Evolutionary conservation across 1,284 basidiomycete species (phyloP).

Genomic region (Ceratobasidium sp.): DNA sequence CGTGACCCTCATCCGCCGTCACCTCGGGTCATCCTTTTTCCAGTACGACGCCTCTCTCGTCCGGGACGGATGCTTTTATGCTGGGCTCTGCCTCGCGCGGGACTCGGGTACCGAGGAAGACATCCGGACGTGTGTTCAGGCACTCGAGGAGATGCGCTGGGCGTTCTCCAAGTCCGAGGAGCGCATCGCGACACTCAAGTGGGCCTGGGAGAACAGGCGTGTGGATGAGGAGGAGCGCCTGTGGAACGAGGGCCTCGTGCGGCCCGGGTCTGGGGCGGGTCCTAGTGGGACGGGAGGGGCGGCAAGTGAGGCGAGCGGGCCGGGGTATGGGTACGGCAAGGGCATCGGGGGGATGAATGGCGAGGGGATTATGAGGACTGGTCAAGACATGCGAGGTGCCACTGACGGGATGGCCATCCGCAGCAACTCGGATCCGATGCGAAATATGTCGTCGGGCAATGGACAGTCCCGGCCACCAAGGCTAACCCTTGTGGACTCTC

Average conservation of each 20-base stretch:
- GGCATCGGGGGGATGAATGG: slow-evolving; percentile 7
- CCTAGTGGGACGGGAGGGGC: neutral
- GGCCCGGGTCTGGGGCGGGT: slow-evolving; percentile 17
- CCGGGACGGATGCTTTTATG: slow-evolving; percentile 82
- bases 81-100: slow-evolving; percentile 70
- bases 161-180: slow-evolving; percentile 78
- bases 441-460: slow-evolving; percentile 11
- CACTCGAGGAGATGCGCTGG: slow-evolving; percentile 83
- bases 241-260: slow-evolving; percentile 28
- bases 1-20: slow-evolving; percentile 69
- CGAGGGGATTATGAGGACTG: slow-evolving; percentile 12
- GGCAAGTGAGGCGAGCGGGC: slow-evolving; percentile 16
- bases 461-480: neutral
- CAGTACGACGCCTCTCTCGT: slow-evolving; percentile 84
- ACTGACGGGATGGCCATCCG: slow-evolving; percentile 3
- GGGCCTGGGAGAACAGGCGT: slow-evolving; percentile 64
- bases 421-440: slow-evolving; percentile 16
- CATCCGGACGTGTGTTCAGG: slow-evolving; percentile 73
- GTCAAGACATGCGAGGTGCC: neutral
- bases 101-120: slow-evolving; percentile 72
- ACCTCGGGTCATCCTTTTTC: slow-evolving; percentile 71
- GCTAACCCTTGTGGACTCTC: slow-evolving; percentile 22
- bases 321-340: slow-evolving; percentile 3
- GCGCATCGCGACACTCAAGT: slow-evolving; percentile 68
- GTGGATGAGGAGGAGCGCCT: slow-evolving; percentile 39